Base-by-base conservation (phyloP, 208 protist species). In the Leptomonas pyrrhocoris region DNA sequence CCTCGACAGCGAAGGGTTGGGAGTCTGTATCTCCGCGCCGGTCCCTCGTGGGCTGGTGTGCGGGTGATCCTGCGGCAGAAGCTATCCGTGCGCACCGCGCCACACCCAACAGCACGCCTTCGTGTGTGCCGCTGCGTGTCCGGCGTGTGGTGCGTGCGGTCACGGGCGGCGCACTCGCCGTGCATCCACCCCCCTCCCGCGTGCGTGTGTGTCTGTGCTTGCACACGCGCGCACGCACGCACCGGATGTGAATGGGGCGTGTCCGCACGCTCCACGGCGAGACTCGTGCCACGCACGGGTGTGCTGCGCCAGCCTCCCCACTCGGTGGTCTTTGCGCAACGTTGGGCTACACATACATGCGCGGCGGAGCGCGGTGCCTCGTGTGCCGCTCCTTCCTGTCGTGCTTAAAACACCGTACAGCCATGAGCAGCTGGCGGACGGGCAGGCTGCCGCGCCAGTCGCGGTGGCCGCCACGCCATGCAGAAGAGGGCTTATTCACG, bases 391-490 rank as follows among this genome's bases (percentile, higher is more conserved):
- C 27, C 65, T 21, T 4, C 63, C 19, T 30, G 65, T 30, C 54
- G 54, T 23, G 16, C 61, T 38, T 38, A 12, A 38, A 70, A 62
- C 51, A 70, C 51, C 65, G 65, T 70, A 70, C 65, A 70, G 65
- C 2, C 54, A 70, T 70, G 65, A 70, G 65, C 65, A 72, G 66
- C 66, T 72, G 66, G 66, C 65, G 65, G 65, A 63, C 53, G 65
- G 64, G 65, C 55, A 63, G 53, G 55, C 23, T 58, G 64, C 64
- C 64, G 43, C 54, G 34, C 54, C 54, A 59, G 54, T 45, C 54
- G 54, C 64, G 54, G 65, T 59, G 65, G 54, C 65, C 65, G 66
- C 66, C 66, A 72, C 66, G 66, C 66, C 66, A 72, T 49, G 67
- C 67, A 73, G 67, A 73, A 73, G 67, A 73, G 67, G 67, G 67